Evolutionary conservation across 2,329 filamentous ascomycete species (phyloP), one percentile per base, ranked within the genome.

Genomic region (Fusarium sp.): DNA sequence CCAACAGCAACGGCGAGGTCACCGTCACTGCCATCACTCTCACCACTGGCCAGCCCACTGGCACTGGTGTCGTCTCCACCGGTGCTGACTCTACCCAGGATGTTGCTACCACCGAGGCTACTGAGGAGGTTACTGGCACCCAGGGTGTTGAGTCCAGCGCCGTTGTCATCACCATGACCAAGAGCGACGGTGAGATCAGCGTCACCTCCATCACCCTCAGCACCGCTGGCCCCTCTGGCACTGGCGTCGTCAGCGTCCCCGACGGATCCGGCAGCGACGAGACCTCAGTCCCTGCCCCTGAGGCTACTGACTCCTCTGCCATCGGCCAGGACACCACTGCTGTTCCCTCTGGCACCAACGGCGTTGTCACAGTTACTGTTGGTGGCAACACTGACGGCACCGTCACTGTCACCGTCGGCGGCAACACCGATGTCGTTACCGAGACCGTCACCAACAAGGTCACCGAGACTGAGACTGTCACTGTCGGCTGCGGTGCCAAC

Each of bases 81-180:
- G 42, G 27, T 10, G 60, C 31, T 33, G 35, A 57, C 17, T 66
- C 64, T 35, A 55, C 58, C n/a, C 20, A 63, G 29, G 33, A 42
- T 38, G 49, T 20, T 29, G 27, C 36, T 16, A 66, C 49, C 36
- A 24, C 57, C 14, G 64, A 70, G 38, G 46, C 64, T 33, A 36
- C 51, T 56, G 65, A 68, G 42, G 58, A 38, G 22, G 63, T 67
- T 29, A 66, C 63, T 51, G 70, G 66, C 44, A 68, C 70, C 9
- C 38, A 66, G 35, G 69, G 61, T 38, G 59, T 69, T 24, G 58
- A 64, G 51, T 58, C 29, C 44, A 66, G 64, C 35, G 67, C 51
- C 49, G 44, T 66, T 29, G 70, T 73, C 44, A 67, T 73, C 60
- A 66, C 62, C 42, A 59, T 78, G 66, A 74, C 75, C 51, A 71